These are phyloP conservation scores for Penicillium sp. DNA, from an alignment of 2,329 filamentous ascomycete species.

Conservation along the genomic window DNA sequence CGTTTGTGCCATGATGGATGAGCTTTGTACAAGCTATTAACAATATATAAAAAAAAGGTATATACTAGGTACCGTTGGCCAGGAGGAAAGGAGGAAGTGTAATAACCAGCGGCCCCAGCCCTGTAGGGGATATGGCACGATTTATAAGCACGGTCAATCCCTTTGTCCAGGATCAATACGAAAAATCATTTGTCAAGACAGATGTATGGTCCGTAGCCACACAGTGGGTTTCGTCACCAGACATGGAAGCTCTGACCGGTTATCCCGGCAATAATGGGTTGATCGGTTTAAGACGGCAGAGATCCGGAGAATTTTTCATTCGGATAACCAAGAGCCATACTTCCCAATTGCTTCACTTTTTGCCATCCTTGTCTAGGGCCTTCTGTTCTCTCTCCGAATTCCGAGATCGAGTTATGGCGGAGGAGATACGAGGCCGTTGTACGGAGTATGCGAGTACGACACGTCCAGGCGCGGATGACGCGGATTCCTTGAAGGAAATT, in stretches of 20 bases:
- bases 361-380: not conserved
- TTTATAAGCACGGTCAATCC: conserved; percentile 25
- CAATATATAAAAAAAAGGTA: not conserved
- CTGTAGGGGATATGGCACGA: conserved; percentile 4
- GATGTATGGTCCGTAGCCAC: conserved; percentile 19
- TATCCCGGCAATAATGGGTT: conserved; percentile 22
- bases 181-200: conserved; percentile 15
- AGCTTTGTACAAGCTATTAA: conserved; percentile 7
- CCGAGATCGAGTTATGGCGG: not conserved
- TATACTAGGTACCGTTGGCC: not conserved
- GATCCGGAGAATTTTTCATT: conserved; percentile 1
- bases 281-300: conserved; percentile 14
- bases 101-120: not conserved
- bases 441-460: not conserved
- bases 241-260: conserved; percentile 23
- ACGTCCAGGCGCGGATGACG: conserved; percentile 21
- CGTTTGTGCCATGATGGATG: conserved; percentile 19
- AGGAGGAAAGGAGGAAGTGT: not conserved
- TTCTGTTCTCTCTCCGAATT: not conserved
- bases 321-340: conserved; percentile 9
- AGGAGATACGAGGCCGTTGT: not conserved
- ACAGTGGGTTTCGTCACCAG: conserved; percentile 25
- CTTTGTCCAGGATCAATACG: conserved; percentile 15
- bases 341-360: conserved; percentile 3
- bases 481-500: conserved; percentile 21